Evolutionary conservation across 2,329 filamentous ascomycete species (phyloP).

Genomic region (Xylariaceae sp.): DNA sequence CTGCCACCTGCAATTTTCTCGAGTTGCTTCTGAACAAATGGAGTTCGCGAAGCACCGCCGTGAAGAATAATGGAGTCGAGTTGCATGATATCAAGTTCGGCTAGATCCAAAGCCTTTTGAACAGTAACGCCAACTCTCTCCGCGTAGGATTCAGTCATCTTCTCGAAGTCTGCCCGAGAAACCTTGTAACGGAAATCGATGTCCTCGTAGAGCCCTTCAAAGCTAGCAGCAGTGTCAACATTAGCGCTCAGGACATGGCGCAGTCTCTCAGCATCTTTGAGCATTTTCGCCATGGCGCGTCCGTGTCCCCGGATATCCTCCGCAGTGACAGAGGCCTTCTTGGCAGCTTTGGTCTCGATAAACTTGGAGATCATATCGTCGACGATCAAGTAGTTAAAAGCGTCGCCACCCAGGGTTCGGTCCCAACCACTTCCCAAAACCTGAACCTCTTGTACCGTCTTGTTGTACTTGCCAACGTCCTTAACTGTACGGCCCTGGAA

Average conservation of each 20-base stretch:
- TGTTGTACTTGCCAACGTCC: slow-evolving; percentile 91
- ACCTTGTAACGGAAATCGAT: slow-evolving; percentile 94
- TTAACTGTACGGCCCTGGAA: slow-evolving; percentile 92
- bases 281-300: slow-evolving; percentile 85
- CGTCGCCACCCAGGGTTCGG: slow-evolving; percentile 85
- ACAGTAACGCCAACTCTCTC: slow-evolving; percentile 74
- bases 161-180: slow-evolving; percentile 79
- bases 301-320: slow-evolving; percentile 76
- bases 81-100: slow-evolving; percentile 75
- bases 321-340: slow-evolving; percentile 67
- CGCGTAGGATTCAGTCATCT: slow-evolving; percentile 71
- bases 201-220: slow-evolving; percentile 91
- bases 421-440: slow-evolving; percentile 90
- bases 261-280: slow-evolving; percentile 87
- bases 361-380: slow-evolving; percentile 88
- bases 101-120: slow-evolving; percentile 74
- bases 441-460: slow-evolving; percentile 94
- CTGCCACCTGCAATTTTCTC: slow-evolving; percentile 76
- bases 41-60: slow-evolving; percentile 87
- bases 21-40: slow-evolving; percentile 90
- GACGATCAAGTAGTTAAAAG: slow-evolving; percentile 85
- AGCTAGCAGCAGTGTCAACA: slow-evolving; percentile 76
- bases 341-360: slow-evolving; percentile 70
- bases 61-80: slow-evolving; percentile 92
- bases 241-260: slow-evolving; percentile 95